phyloP scores from a whole-genome alignment of 2,329 filamentous ascomycete species.

The Calonectria leucothoes region DNA sequence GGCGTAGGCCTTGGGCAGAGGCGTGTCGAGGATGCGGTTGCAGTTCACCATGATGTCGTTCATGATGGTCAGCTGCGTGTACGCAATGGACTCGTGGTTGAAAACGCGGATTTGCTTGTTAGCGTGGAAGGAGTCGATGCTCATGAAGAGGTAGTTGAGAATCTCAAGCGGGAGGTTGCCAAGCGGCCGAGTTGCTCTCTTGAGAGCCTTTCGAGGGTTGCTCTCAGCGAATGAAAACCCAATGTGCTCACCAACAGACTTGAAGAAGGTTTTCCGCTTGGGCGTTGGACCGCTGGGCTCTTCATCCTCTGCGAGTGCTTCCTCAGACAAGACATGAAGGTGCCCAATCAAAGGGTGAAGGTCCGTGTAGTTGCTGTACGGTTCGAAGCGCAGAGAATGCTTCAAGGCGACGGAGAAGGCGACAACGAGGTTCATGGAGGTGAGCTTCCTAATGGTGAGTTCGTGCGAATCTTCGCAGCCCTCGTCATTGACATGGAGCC shows the following conservation, averaged over 20 bases:
- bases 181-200: background rate
- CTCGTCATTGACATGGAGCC: background rate
- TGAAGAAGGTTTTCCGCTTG: background rate
- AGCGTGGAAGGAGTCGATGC: background rate
- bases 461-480: background rate
- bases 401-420: background rate
- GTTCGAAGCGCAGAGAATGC: background rate
- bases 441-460: background rate
- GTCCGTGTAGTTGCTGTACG: background rate
- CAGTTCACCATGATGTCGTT: background rate
- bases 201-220: background rate
- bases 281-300: background rate
- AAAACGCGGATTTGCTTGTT: background rate
- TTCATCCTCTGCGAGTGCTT: background rate
- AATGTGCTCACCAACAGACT: background rate
- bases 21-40: background rate
- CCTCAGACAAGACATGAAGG: background rate
- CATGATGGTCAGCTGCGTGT: background rate
- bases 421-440: background rate
- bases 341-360: background rate
- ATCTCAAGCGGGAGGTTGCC: background rate
- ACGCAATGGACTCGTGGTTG: background rate
- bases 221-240: background rate
- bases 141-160: background rate
- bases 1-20: background rate